These are phyloP conservation scores for Alternaria gaisen DNA, from an alignment of 2,329 filamentous ascomycete species.

Conservation along the genomic window DNA sequence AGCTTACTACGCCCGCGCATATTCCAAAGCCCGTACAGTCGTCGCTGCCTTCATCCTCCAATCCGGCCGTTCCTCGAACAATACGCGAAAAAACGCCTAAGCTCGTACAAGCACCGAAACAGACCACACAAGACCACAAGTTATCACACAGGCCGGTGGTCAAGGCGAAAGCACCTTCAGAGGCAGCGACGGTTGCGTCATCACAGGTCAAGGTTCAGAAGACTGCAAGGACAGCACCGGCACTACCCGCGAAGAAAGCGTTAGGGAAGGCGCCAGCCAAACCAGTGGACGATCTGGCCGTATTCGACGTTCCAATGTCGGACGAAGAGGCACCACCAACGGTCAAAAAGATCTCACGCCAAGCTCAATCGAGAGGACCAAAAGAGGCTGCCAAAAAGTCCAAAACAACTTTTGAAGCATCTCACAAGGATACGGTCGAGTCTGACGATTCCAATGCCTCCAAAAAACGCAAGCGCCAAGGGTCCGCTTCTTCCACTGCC, in stretches of 20 bases:
- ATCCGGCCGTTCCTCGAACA: conserved; percentile 2
- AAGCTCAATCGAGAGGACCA: conserved; percentile 10
- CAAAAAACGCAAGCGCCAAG: conserved; percentile 45
- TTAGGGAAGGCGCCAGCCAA: conserved; percentile 11
- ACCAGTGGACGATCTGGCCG: conserved; percentile 16
- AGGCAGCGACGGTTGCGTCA: conserved; percentile 25
- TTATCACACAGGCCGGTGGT: conserved; percentile 11
- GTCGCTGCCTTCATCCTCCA: conserved; percentile 5
- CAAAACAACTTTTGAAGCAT: not conserved
- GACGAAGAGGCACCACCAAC: conserved; percentile 35
- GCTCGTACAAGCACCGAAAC: conserved; percentile 8
- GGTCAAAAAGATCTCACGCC: conserved; percentile 28
- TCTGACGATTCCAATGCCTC: conserved; percentile 43
- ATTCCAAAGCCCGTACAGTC: conserved; percentile 10
- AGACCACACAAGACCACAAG: conserved; percentile 1
- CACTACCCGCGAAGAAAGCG: conserved; percentile 14
- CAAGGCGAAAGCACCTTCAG: conserved; percentile 23
- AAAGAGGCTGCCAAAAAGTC: conserved; percentile 18
- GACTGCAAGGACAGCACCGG: conserved; percentile 5
- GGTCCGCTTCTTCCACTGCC: conserved; percentile 26
- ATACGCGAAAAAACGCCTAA: conserved; percentile 25
- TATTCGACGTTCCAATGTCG: conserved; percentile 40
- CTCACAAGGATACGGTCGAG: conserved; percentile 24
- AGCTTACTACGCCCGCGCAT: conserved; percentile 10
- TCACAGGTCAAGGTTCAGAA: conserved; percentile 18